Evolutionary conservation across 371 early-diverging fungal species (phyloP).

Genomic region (Mortierella sp.): DNA sequence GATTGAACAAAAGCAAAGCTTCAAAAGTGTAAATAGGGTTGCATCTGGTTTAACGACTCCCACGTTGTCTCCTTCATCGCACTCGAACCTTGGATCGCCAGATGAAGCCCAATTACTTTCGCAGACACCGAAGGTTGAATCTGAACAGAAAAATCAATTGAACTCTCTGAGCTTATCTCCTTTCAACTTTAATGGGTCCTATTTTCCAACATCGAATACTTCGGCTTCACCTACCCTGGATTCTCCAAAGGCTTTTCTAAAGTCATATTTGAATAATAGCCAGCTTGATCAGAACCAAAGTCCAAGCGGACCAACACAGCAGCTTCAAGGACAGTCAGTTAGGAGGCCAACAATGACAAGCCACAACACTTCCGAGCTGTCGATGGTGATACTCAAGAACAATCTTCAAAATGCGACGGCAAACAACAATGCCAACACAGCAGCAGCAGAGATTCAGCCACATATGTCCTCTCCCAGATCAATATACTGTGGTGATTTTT

Average conservation of each 20-base stretch:
- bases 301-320: neutral
- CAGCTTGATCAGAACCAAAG: neutral
- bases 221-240: neutral
- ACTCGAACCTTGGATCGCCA: neutral
- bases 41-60: neutral
- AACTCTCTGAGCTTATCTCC: neutral
- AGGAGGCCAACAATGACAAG: conserved; percentile 18
- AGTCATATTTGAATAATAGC: neutral
- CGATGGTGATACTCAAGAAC: conserved; percentile 12
- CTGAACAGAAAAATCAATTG: neutral
- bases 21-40: neutral
- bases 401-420: neutral
- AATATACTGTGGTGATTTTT: conserved; percentile 29
- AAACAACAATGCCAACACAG: conserved; percentile 4
- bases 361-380: conserved; percentile 20
- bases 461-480: conserved; percentile 11
- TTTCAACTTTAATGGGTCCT: neutral
- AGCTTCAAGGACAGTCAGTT: neutral
- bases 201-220: neutral
- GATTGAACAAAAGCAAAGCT: conserved; percentile 20
- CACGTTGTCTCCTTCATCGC: neutral
- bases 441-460: neutral
- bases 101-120: neutral
- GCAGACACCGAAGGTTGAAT: neutral
- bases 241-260: neutral